These are phyloP conservation scores for Plectosphaerella plurivora DNA, from an alignment of 2,329 filamentous ascomycete genomes.

Conservation along the genomic window DNA sequence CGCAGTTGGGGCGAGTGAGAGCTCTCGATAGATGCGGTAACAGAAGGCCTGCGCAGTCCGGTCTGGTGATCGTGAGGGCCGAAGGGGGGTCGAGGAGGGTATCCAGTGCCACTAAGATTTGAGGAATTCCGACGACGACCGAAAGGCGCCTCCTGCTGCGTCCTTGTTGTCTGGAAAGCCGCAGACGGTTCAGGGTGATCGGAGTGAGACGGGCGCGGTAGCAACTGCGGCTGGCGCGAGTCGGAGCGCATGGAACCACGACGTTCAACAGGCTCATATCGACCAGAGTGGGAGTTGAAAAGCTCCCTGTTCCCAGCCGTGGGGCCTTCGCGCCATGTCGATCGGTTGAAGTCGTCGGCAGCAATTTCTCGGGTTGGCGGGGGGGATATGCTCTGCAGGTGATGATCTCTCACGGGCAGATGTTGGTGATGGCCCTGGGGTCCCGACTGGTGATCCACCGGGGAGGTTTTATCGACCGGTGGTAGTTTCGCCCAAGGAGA, in stretches of 20 bases:
- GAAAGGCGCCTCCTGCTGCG: slow-evolving; percentile 63
- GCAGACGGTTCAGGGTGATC: slow-evolving; percentile 77
- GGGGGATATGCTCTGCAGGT: slow-evolving; percentile 48
- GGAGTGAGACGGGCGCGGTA: slow-evolving; percentile 67
- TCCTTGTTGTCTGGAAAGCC: slow-evolving; percentile 77
- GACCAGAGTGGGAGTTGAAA: slow-evolving; percentile 91
- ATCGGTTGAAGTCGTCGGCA: slow-evolving; percentile 86
- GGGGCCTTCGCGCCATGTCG: slow-evolving; percentile 71
- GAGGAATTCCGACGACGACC: slow-evolving; percentile 80
- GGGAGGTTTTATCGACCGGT: slow-evolving; percentile 76
- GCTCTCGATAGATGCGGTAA: slow-evolving; percentile 45
- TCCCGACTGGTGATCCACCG: slow-evolving; percentile 45
- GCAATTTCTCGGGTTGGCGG: slow-evolving; percentile 72
- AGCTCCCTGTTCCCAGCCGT: slow-evolving; percentile 66
- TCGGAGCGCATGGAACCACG: slow-evolving; percentile 67
- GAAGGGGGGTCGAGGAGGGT: neutral
- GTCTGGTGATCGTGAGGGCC: neutral
- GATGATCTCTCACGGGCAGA: slow-evolving; percentile 13
- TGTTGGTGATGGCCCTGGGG: slow-evolving; percentile 18
- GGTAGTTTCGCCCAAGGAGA: slow-evolving; percentile 90
- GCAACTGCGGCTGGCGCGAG: slow-evolving; percentile 64
- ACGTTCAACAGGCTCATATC: slow-evolving; percentile 85
- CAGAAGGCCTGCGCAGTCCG: slow-evolving; percentile 41
- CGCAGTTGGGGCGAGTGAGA: slow-evolving; percentile 42
- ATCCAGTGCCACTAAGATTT: slow-evolving; percentile 81